Evolutionary conservation across 2,329 filamentous ascomycete genomes (phyloP), one percentile per base, ranked within the genome.

Genomic region (Nannizziopsis barbatae): DNA sequence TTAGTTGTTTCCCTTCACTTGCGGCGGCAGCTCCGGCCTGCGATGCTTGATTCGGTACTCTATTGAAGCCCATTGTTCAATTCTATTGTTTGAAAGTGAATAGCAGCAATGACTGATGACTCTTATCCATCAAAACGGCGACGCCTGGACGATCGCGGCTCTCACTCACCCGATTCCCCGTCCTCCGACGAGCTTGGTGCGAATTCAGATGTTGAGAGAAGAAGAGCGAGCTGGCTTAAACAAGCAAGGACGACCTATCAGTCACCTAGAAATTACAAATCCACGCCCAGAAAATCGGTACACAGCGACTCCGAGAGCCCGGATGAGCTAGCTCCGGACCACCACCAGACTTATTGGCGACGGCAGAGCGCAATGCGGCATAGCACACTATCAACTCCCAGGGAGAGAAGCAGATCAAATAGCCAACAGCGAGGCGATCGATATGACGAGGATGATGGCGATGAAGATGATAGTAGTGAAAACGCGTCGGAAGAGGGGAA

Each of bases 291-390:
- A 7, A 30, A 37, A 35, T 37, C 18, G 22, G 43, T 18, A 32
- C 47, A 36, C 47, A 62, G 58, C 45, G 61, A 58, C n/a, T 66
- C 63, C 2, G 66, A 63, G 8, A 67, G 56, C 31, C 69, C 75
- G 6, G 73, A 76, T 51, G 71, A 74, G 47, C 60, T 67, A 51
- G 64, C 60, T 30, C 62, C 55, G 52, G 66, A 70, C 55, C 57
- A 65, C 43, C 56, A 65, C 42, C 56, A 62, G 49, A 58, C 59
- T 9, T 65, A 66, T 49, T 64, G 64, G 65, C 27, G 52, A 31
- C 40, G 38, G 39, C 53, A 46, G 47, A 56, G 43, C 47, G 49
- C 43, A n/a, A 45, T 42, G 30, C 47, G 51, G 15, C 40, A 38
- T 11, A 52, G 50, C 11, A 56, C 56, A 22, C 57, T 40, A 58